Percentiles rank a stretch among this genome's conserved stretches.
phyloP scores from a whole-genome alignment of 1,139 yeast species.

The Saccharomyces hybrid region DNA sequence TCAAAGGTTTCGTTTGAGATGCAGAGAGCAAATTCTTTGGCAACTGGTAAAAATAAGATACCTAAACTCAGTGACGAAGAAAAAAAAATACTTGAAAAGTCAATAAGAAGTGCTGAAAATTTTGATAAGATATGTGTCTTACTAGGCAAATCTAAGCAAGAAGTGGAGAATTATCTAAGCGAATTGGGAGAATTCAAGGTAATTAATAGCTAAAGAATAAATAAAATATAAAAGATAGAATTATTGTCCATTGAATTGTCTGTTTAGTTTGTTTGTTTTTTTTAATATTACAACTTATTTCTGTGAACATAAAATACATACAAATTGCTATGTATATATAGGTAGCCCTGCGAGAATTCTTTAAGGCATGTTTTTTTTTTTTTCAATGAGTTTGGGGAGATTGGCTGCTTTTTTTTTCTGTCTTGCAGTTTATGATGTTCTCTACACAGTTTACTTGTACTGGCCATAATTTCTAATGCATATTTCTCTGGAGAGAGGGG shows the following conservation, averaged over 20 bases:
- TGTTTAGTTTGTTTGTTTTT: background rate
- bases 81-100: constrained; percentile 38
- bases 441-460: background rate
- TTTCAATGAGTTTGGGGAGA: background rate
- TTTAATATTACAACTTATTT: constrained; percentile 6
- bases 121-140: constrained; percentile 72
- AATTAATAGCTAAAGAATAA: constrained; percentile 27
- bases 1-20: constrained; percentile 26
- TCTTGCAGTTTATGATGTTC: background rate
- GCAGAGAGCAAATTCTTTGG: constrained; percentile 1
- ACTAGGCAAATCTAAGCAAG: constrained; percentile 47
- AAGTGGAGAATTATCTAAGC: constrained; percentile 46
- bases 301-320: background rate
- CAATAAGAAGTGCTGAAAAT: constrained; percentile 52
- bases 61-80: constrained; percentile 29
- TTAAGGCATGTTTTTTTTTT: background rate
- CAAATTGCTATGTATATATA: background rate
- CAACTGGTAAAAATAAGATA: constrained; percentile 14
- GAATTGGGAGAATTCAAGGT: constrained; percentile 34
- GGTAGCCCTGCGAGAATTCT: background rate
- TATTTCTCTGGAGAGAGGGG: background rate
- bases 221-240: background rate
- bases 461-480: background rate
- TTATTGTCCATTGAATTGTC: background rate
- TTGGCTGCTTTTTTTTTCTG: background rate